phyloP scores from a whole-genome alignment of 176 grass and related monocot species.

The Thinopyrum elongatum region DNA sequence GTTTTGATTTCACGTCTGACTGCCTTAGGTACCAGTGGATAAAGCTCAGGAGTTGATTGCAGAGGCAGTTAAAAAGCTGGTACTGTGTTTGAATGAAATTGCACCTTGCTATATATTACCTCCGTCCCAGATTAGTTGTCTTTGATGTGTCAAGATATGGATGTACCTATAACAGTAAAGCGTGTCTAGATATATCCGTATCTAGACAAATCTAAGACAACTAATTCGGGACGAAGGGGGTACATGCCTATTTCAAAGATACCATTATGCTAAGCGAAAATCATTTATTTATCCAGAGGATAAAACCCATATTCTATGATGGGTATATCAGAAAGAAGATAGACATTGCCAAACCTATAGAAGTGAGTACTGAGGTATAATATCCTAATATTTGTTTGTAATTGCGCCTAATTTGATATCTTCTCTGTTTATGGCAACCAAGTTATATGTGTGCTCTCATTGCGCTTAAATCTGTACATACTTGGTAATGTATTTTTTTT shows the following conservation, averaged over 20 bases:
- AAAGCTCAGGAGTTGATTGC: slow-evolving; percentile 2
- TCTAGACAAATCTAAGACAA: no score
- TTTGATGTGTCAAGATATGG: no score
- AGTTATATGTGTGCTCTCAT: neutral
- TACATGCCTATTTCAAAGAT: neutral
- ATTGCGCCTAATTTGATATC: neutral
- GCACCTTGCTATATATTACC: neutral
- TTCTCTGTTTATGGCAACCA: neutral
- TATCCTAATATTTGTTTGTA: neutral
- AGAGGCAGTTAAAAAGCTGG: slow-evolving; percentile 5
- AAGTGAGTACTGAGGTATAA: neutral
- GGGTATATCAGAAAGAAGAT: slow-evolving; percentile 30
- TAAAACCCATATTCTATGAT: slow-evolving; percentile 9
- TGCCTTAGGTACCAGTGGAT: slow-evolving; percentile 24
- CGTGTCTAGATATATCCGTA: no score
- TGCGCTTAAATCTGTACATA: neutral
- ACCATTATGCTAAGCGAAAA: neutral
- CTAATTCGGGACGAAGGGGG: no score
- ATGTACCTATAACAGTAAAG: no score
- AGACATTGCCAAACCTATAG: neutral
- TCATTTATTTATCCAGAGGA: neutral
- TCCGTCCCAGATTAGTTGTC: no score
- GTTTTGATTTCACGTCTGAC: neutral
- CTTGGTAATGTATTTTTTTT: neutral
- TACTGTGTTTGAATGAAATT: neutral